Conservation (phyloP, 306 rosid species). For the Vigna radiata region DNA sequence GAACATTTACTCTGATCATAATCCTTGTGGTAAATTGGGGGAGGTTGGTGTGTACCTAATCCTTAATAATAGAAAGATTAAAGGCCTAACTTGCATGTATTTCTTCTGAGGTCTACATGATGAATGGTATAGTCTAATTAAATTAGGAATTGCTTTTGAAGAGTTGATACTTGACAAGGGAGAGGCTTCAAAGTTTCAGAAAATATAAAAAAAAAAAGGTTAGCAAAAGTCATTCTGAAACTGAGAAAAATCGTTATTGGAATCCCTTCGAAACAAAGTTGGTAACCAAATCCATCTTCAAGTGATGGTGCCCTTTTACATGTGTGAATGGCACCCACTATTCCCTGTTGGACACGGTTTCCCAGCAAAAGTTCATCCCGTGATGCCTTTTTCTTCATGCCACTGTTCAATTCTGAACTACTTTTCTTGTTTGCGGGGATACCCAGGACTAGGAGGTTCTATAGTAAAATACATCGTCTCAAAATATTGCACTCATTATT, state of each 20-base stretch:
- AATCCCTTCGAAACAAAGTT: constrained; percentile 40
- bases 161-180: background rate
- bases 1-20: constrained; percentile 27
- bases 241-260: background rate
- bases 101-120: too few species aligned
- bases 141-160: constrained; percentile 22
- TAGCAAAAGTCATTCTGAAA: constrained; percentile 24
- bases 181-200: constrained; percentile 5
- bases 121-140: background rate
- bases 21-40: constrained; percentile 35
- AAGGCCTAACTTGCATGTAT: constrained; percentile 18
- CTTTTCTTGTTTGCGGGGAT: background rate
- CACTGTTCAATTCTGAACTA: constrained; percentile 36
- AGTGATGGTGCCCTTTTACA: constrained; percentile 19
- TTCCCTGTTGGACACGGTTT: constrained; percentile 22
- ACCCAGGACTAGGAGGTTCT: background rate
- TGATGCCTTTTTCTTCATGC: constrained; percentile 39
- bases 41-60: constrained; percentile 52
- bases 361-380: constrained; percentile 30
- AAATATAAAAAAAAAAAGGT: background rate
- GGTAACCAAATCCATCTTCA: constrained; percentile 45
- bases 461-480: background rate
- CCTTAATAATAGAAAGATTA: constrained; percentile 36
- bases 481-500: background rate
- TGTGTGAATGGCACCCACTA: constrained; percentile 39